phyloP scores from a whole-genome alignment of 139 green algal genomes.

The Haematococcus sp. region DNA sequence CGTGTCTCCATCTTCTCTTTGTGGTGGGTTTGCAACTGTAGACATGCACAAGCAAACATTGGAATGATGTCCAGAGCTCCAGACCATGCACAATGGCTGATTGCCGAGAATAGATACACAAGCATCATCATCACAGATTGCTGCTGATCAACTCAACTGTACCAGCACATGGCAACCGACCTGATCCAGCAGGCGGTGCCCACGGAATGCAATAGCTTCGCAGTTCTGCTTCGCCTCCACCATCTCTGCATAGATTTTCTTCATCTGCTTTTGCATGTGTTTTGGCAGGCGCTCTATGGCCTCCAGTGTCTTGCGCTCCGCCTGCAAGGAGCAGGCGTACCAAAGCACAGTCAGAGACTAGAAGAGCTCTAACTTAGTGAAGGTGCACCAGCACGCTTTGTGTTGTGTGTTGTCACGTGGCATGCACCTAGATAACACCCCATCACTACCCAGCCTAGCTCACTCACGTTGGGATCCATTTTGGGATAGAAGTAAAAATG shows the following conservation, averaged over 20 bases:
- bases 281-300: constrained; percentile 12
- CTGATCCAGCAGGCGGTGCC: constrained; percentile 49
- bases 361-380: background rate
- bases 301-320: constrained; percentile 16
- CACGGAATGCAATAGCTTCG: constrained; percentile 45
- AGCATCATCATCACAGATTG: too few relatives aligned
- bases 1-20: constrained; percentile 13
- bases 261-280: constrained; percentile 11
- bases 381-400: background rate
- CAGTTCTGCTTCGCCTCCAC: constrained; percentile 38
- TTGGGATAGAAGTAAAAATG: constrained; percentile 45
- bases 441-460: background rate
- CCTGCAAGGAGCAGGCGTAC: constrained; percentile 2
- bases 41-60: background rate
- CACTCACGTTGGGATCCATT: constrained; percentile 25
- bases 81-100: background rate
- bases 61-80: background rate
- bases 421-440: constrained; percentile 1
- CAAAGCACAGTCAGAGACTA: background rate
- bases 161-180: background rate
- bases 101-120: too few relatives aligned
- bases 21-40: constrained; percentile 10
- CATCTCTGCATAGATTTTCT: constrained; percentile 19
- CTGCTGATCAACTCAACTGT: too few relatives aligned
- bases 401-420: too few relatives aligned